Conservation (phyloP, 805 yeast genomes). For the Sugiyamaella boreocaroliniensis region DNA sequence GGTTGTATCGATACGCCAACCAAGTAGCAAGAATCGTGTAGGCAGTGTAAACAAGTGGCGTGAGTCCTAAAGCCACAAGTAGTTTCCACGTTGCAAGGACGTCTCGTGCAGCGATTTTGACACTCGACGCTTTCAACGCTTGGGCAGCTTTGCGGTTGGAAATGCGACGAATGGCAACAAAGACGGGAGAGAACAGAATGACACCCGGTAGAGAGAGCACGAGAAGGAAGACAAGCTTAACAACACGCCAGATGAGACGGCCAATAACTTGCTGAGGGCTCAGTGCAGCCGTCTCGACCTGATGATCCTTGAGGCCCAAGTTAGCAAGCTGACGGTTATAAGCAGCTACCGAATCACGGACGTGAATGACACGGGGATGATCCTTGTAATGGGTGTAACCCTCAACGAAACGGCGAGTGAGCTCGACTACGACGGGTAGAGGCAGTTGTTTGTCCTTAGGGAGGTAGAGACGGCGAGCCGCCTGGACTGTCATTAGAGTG, state of each 20-base stretch:
- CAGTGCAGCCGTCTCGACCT: constrained; percentile 52
- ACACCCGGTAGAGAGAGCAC: constrained; percentile 81
- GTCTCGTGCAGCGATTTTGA: constrained; percentile 86
- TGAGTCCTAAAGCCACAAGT: constrained; percentile 77
- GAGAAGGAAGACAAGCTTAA: constrained; percentile 50
- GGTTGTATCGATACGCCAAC: constrained; percentile 27
- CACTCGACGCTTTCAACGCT: constrained; percentile 82
- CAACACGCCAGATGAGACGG: constrained; percentile 43
- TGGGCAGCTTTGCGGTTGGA: constrained; percentile 65
- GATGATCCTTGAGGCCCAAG: constrained; percentile 65
- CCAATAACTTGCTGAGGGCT: constrained; percentile 45
- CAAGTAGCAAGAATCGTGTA: constrained; percentile 53
- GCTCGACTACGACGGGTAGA: constrained; percentile 76
- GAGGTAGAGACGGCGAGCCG: constrained; percentile 82
- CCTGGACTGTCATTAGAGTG: constrained; percentile 81
- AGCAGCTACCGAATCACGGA: constrained; percentile 55
- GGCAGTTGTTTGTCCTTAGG: constrained; percentile 68
- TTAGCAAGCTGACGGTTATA: constrained; percentile 63
- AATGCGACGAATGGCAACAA: constrained; percentile 65
- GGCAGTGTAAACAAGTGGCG: constrained; percentile 76
- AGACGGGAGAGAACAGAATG: constrained; percentile 80
- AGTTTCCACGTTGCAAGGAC: constrained; percentile 98
- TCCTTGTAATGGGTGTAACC: constrained; percentile 74
- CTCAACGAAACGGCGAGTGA: constrained; percentile 76
- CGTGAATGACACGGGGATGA: constrained; percentile 55